Percentiles rank a stretch among this genome's conserved stretches.
Conservation (phyloP, 2,329 filamentous ascomycete species). For the Xylaria sp. region DNA sequence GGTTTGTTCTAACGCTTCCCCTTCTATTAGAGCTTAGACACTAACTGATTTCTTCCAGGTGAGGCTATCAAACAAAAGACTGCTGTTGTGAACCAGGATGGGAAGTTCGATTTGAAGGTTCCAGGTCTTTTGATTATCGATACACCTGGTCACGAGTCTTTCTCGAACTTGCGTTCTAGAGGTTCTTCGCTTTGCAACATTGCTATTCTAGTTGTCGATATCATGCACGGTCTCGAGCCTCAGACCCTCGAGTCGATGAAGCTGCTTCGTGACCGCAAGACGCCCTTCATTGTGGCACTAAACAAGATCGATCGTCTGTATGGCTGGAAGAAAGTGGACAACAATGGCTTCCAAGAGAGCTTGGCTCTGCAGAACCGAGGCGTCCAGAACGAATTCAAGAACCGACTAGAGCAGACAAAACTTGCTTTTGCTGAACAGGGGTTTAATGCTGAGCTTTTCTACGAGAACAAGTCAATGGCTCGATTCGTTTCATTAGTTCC, state of each 20-base stretch:
- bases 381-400: conserved; percentile 93
- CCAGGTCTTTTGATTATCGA: conserved; percentile 97
- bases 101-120: conserved; percentile 94
- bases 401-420: conserved; percentile 90
- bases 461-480: conserved; percentile 98
- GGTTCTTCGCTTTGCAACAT: conserved; percentile 99
- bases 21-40: background rate
- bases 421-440: conserved; percentile 94
- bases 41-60: conserved; percentile 56
- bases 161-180: conserved; percentile 96
- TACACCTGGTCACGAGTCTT: conserved; percentile 99
- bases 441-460: conserved; percentile 97
- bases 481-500: conserved; percentile 95
- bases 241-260: conserved; percentile 98
- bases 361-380: conserved; percentile 89
- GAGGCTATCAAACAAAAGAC: conserved; percentile 95
- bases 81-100: conserved; percentile 89
- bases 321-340: conserved; percentile 98
- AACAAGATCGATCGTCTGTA: conserved; percentile 99
- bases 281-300: conserved; percentile 96
- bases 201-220: conserved; percentile 98
- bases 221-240: conserved; percentile 98
- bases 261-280: conserved; percentile 90
- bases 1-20: conserved; percentile 23
- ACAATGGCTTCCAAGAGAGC: conserved; percentile 97